phyloP scores from a whole-genome alignment of 2,329 filamentous ascomycete genomes.

The Aspergillus ochraceus region DNA sequence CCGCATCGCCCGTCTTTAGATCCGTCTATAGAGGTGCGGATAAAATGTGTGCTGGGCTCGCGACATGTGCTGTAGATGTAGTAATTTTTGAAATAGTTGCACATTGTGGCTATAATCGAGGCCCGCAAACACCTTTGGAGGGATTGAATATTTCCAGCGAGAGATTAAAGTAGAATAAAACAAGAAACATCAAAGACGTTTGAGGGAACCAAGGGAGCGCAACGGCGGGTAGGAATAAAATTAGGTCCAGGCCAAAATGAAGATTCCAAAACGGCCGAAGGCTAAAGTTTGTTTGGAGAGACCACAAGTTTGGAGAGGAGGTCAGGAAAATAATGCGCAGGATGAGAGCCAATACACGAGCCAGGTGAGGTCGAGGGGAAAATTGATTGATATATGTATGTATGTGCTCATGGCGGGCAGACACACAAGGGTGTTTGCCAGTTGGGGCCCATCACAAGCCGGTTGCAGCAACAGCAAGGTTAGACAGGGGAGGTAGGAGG shows the following conservation, averaged over 20 bases:
- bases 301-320: background rate
- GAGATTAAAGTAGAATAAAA: background rate
- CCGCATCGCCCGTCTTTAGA: slow-evolving; percentile 60
- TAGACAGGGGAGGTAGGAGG: slow-evolving; percentile 18
- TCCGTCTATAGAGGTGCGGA: slow-evolving; percentile 68
- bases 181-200: background rate
- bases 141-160: background rate
- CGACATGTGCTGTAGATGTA: slow-evolving; percentile 72
- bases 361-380: background rate
- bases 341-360: background rate
- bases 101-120: slow-evolving; percentile 42
- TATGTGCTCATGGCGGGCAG: slow-evolving; percentile 18
- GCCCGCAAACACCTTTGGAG: background rate
- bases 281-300: background rate
- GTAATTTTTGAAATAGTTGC: slow-evolving; percentile 70
- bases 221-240: background rate
- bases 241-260: background rate
- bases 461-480: slow-evolving; percentile 19
- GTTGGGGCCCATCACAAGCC: slow-evolving; percentile 25
- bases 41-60: slow-evolving; percentile 70
- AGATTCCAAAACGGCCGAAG: background rate
- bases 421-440: slow-evolving; percentile 18
- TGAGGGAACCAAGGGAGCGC: background rate
- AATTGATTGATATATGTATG: slow-evolving; percentile 14
- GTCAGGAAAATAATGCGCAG: background rate